Base-by-base conservation (phyloP, 768 basidiomycete genomes). In the Galerina marginata region DNA sequence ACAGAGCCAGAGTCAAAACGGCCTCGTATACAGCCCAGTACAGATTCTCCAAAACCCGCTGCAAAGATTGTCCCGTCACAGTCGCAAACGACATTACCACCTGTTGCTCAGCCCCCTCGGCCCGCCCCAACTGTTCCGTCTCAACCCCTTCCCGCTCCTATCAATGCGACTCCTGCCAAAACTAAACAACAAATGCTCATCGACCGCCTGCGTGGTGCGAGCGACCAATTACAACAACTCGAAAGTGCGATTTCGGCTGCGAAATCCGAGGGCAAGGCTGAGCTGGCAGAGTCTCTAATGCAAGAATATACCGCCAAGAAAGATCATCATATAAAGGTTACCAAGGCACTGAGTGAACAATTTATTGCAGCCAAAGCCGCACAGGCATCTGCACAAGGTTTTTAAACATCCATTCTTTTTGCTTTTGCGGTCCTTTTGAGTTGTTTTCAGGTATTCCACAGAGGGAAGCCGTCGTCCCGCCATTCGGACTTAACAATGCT, bases 1-100 rank as follows among this genome's bases (percentile, higher is more conserved):
- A 73, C 62, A 62, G 73, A 78, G 6, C 77, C 82, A 46, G 86
- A 87, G 47, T 23, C 79, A 26, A 86, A 86, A 66, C 78, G 80
- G 54, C 72, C 72, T 6, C 75, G 78, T 39, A 63, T 81, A 11
- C 68, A 71, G 11, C 60, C 72, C 9, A 63, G 59, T 48, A 55
- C 65, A 14, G 69, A 66, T 59, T 16, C 66, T 60, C 50, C 68
- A 29, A 45, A 64, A 49, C 54, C 70, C 43, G 53, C 26, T 58
- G 46, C 71, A 43, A 56, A 62, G 55, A 16, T 72, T 37, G 52
- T 63, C 48, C 25, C 61, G 16, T 60, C 62, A 10, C 54, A 57
- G 56, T 39, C 60, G 20, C 45, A 56, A 33, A 20, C 58, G 9
- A 58, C 61, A 25, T 14, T 57, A 2, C 37, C 58, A n/a, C 52